Evolutionary conservation across 73 alveolate genomes (phyloP), one percentile per base, ranked within the genome.

Genomic region (Effrenium voratum): DNA sequence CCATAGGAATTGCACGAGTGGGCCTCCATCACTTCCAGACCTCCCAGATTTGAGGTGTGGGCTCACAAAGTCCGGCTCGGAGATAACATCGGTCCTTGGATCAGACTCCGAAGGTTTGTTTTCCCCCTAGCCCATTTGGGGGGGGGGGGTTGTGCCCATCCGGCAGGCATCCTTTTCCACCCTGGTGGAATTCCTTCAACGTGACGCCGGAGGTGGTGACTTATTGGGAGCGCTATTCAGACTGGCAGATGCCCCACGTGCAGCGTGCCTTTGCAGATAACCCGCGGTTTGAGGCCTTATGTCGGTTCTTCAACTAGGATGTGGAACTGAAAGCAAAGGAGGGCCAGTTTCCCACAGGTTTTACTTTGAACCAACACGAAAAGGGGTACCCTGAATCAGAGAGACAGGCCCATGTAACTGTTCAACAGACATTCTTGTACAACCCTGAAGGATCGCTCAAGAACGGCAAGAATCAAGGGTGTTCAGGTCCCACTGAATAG

Each of bases 181-280:
- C 97, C 13, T 90, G 97, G 97, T 90, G 97, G 97, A 90, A 90
- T 55, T 60, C 86, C 59, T 90, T 44, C 59, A 46, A 45, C 24
- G 86, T 76, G 5, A n/a, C 97, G 30, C 97, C 97, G 10, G 76
- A 90, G 55, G 40, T 90, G 36, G 87, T 90, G 30, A 46, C 32
- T 57, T 90, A 90, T 76, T 90, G 97, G 97, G 97, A 45, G 43
- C 97, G 83, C 57, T 90, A 46, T 34, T 73, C 88, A 22, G 97
- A 90, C 75, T 90, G 97, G 97, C 88, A 90, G 75, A 50, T 90
- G 86, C 97, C 97, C 34, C 87, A 90, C 57, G 73, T 90, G 76
- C 97, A 90, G 66, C 87, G 97, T 41, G 16, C 44, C 80, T 68
- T n/a, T 19, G 80, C 80, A 22, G 68, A 13, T 22, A 55, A 10